Evolutionary conservation across 179 eudicot genomes (phyloP), one percentile per base, ranked within the genome.

Genomic region (Heliamphora pulchella): DNA sequence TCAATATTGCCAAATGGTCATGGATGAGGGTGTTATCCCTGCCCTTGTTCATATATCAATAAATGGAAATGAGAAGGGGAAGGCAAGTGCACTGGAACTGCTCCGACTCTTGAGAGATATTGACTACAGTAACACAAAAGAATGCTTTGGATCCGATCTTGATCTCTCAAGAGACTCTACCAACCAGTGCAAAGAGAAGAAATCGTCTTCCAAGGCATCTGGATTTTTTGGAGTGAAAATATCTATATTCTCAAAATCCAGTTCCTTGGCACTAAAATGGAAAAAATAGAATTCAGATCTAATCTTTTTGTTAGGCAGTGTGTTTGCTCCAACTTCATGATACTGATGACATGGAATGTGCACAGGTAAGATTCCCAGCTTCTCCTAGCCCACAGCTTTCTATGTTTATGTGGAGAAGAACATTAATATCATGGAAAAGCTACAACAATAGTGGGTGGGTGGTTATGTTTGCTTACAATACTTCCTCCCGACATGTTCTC

Each of bases 11-110:
- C 80, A 81, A 63, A n/a, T 88, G 86, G 96, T 89, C 46, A 84
- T 91, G 89, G 80, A 83, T 15, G 98, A 93, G 78, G 93, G 92
- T 8, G 85, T 91, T n/a, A 84, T 94, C 66, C 94, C 97, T 18
- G 55, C 86, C 20, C 84, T 94, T 6, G 71, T 70, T 44, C 50
- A 39, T n/a, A 63, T 89, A 4, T 87, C 91, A 0, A 31, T 84
- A 46, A 89, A 87, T n/a, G 97, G 98, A 51, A 94, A 81, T 47
- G 89, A 85, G 47, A 89, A 81, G 82, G 98, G 88, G 20, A 90
- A 88, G 86, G 83, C 76, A 44, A 77, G 76, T 75, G 96, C 98
- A 1, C 48, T 51, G 46, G 94, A 92, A 84, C 80, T 94, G 86
- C 91, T 93, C 10, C 80, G 92, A 51, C 67, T 88, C 5, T 80